Evolutionary conservation across 2,329 filamentous ascomycete genomes (phyloP), one percentile per base, ranked within the genome.

Genomic region (Fusarium brachygibbosum): DNA sequence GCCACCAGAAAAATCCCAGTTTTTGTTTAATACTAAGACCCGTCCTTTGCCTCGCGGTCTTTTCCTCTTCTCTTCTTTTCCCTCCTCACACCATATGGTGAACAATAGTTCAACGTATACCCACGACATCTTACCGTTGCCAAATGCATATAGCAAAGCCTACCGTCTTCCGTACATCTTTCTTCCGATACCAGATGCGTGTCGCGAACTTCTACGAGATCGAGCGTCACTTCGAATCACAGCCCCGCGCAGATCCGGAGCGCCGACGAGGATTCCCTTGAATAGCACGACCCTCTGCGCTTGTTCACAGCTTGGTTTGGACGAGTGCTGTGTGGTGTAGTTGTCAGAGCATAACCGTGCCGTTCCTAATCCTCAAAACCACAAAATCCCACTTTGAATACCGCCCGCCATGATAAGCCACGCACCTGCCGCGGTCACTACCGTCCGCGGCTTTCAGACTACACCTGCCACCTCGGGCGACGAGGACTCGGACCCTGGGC

Each of bases 151-250:
- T 81, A 82, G 81, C 83, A 82, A 80, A 79, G 75, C 77, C 80
- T 68, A 76, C 74, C 74, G 76, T 81, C 78, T 81, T 82, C 72
- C 79, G 69, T 73, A 73, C 83, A 72, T 83, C 82, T 74, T 84
- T 84, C 75, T 85, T 85, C 79, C 82, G 81, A 76, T 82, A 81
- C 84, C 86, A 87, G 84, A 88, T 88, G 86, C 85, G 84, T 79
- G 76, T 82, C 56, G 63, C 56, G 76, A 83, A 81, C 80, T 80
- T 81, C 78, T 81, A 84, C 77, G 80, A 82, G 77, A 79, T 81
- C 68, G 80, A 83, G 72, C 81, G 82, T 77, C 82, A 83, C 76
- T 80, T 82, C 76, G 80, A 85, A 72, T 83, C 82, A 72, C 81
- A 85, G 77, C 80, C 81, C 73, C 86, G 86, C 76, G 84, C 84